Evolutionary conservation across 768 basidiomycete species (phyloP), one percentile per base, ranked within the genome.

Genomic region (Antrodiella citrinella): DNA sequence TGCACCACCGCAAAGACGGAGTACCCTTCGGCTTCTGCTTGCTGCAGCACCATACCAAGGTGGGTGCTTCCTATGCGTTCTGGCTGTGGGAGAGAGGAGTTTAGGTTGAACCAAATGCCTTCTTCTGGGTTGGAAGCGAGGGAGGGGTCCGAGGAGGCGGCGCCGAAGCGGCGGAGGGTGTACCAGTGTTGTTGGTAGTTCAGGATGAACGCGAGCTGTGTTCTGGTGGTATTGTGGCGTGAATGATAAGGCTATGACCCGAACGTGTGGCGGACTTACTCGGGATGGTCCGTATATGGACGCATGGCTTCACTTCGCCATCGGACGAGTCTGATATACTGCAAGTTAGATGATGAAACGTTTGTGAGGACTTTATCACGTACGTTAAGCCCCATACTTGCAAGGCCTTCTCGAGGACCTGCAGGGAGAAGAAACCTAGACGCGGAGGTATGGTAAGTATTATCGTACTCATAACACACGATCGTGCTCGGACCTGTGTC

Each of bases 381-480:
- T 59, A 91, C 89, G 77, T 84, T 50, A 94, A 67, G 15, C 86
- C 86, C 86, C 85, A 94, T 11, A 92, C 82, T 59, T 82, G 75
- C 44, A 96, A 67, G 2, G 93, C 93, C 49, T 82, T 77, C 57
- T 92, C 88, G 15, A 95, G 64, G 1, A 95, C 93, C 55, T 92
- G 91, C 1, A 95, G 76, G 2, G 92, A 94, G 67, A 96, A 96
- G 65, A 91, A 96, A 1, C 90, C n/a, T n/a, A n/a, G n/a, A n/a
- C n/a, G n/a, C n/a, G n/a, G n/a, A n/a, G n/a, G n/a, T n/a, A n/a
- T n/a, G n/a, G n/a, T n/a, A n/a, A n/a, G n/a, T n/a, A n/a, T n/a
- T n/a, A n/a, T n/a, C n/a, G n/a, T n/a, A n/a, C n/a, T n/a, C n/a
- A n/a, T n/a, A n/a, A n/a, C n/a, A n/a, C n/a, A n/a, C n/a, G n/a